These are phyloP conservation scores for Tilletia walkeri DNA, from an alignment of 1,284 basidiomycete genomes.

Conservation along the genomic window DNA sequence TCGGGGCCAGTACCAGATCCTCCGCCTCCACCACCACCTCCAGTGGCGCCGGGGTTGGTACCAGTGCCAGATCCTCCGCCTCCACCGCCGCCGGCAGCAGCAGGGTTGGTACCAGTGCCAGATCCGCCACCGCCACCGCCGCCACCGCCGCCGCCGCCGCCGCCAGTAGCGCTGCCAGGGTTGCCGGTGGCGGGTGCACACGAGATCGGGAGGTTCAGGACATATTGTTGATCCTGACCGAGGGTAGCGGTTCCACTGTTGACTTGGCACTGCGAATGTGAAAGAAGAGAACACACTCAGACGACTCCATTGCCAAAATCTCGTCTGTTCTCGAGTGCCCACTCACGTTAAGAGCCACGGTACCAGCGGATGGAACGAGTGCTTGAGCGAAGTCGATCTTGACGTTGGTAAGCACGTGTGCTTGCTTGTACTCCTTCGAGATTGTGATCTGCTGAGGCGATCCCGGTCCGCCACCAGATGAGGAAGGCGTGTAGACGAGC, in stretches of 20 bases:
- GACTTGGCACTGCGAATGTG: background rate
- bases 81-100: too few relatives aligned
- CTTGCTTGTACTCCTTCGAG: background rate
- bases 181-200: background rate
- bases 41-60: too few relatives aligned
- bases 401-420: background rate
- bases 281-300: background rate
- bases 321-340: background rate
- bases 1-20: background rate
- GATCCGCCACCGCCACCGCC: background rate
- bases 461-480: background rate
- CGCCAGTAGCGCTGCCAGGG: background rate
- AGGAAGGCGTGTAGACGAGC: background rate
- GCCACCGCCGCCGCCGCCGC: background rate
- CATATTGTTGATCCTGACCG: background rate
- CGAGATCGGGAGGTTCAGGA: background rate
- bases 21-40: background rate
- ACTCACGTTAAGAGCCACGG: constrained; percentile 2
- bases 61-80: too few relatives aligned
- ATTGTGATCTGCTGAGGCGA: background rate
- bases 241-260: background rate
- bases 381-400: background rate
- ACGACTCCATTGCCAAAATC: background rate
- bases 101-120: background rate
- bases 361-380: background rate